These are phyloP conservation scores for Phytophthora hibernalis DNA, from an alignment of 352 stramenopile genomes.

Conservation along the genomic window DNA sequence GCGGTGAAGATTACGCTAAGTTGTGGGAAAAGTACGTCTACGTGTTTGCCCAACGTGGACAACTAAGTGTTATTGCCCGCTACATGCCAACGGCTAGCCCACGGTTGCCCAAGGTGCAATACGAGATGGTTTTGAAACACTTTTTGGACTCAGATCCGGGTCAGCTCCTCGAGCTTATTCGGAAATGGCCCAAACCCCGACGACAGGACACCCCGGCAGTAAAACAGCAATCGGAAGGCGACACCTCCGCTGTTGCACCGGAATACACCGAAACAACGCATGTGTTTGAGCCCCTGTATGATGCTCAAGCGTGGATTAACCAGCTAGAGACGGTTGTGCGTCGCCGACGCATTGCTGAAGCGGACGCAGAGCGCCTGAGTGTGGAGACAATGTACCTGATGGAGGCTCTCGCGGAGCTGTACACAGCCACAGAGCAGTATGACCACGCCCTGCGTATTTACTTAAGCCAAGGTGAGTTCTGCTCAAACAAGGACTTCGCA, in stretches of 20 bases:
- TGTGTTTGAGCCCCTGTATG: constrained; percentile 82
- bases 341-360: constrained; percentile 73
- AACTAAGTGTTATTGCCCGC: constrained; percentile 73
- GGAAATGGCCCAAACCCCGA: constrained; percentile 83
- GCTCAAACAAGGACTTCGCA: constrained; percentile 86
- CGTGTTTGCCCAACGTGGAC: constrained; percentile 80
- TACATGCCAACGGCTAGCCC: constrained; percentile 79
- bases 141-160: constrained; percentile 84
- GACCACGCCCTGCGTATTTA: constrained; percentile 88
- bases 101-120: constrained; percentile 72
- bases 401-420: constrained; percentile 83
- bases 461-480: constrained; percentile 83
- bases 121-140: constrained; percentile 89
- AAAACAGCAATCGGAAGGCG: constrained; percentile 26
- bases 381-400: constrained; percentile 86
- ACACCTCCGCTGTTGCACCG: constrained; percentile 44
- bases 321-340: constrained; percentile 80
- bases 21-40: constrained; percentile 91
- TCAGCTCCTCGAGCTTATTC: constrained; percentile 78
- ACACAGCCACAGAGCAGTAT: constrained; percentile 84
- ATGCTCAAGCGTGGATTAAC: constrained; percentile 84
- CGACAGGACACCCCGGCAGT: constrained; percentile 40
- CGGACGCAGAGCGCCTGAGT: constrained; percentile 60
- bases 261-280: constrained; percentile 79
- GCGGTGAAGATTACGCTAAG: constrained; percentile 60